Evolutionary conservation across 495 filamentous ascomycete species (phyloP), one percentile per base, ranked within the genome.

Genomic region (Aspergillus indologenus): DNA sequence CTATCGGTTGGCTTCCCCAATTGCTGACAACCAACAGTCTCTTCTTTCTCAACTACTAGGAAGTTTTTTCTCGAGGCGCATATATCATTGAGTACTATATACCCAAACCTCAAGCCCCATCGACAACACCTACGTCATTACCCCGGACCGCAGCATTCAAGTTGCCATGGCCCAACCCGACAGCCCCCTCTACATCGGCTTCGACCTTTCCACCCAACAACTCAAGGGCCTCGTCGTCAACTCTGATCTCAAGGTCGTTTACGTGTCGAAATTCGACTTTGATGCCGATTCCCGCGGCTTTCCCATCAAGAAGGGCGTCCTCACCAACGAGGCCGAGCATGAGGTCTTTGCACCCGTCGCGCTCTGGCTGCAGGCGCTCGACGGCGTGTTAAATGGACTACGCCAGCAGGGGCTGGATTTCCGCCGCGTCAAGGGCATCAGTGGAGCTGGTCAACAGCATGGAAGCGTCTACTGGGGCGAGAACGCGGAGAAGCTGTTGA

Each of bases 121-220:
- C 44, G n/a, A 24, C 5, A 7, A 4, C 18, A 24, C 48, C 15
- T 51, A 51, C 48, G 48, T 51, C 47, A 50, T 47, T 29, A 31
- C 15, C 29, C 48, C 24, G 22, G 21, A 17, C 48, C 48, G 48
- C 48, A 24, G 34, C 34, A 40, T 8, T 40, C 12, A 8, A 40
- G 2, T 31, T n/a, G 23, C 48, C 48, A 51, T 51, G 45, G 20
- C 67, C 17, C 64, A 74, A 47, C 77, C 34, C 34, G 12, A 8
- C 34, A 40, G 74, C 18, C 87, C 90, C 15, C 78, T 95, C 56
- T 97, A 96, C 63, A 81, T 97, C 57, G 93, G 93, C 45, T 93
- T 97, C 69, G 93, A 98, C 72, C 88, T 98, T 48, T 96, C 92
- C 23, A 98, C 94, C 57, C 94, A 97, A 74, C 92, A 96, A 69